phyloP scores from a whole-genome alignment of 176 grass and related monocot genomes.

The Avena insularis region DNA sequence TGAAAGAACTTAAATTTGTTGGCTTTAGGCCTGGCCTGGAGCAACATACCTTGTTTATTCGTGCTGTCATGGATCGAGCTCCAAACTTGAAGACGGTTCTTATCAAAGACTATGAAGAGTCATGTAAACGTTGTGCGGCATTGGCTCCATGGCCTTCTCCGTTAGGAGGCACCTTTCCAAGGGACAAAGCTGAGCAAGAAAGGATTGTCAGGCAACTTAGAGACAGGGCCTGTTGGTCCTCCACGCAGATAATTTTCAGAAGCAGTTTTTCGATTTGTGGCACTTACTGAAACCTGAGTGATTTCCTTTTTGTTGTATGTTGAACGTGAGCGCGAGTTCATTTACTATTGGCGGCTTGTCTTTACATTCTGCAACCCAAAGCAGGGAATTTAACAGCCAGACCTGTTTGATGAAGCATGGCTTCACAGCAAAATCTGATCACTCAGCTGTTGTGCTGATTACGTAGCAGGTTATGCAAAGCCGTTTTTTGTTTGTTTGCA shows the following conservation, averaged over 20 bases:
- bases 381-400: neutral
- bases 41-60: neutral
- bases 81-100: conserved; percentile 20
- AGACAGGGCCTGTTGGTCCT: neutral
- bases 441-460: too few species aligned
- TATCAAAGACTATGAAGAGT: neutral
- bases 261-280: neutral
- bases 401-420: neutral
- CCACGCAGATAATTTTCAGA: neutral
- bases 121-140: neutral
- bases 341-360: neutral
- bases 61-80: neutral
- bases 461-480: neutral
- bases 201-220: neutral
- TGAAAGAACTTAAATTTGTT: neutral
- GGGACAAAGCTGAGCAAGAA: neutral
- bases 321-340: neutral
- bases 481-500: neutral
- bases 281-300: neutral
- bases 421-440: neutral
- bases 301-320: neutral
- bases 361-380: neutral
- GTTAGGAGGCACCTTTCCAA: neutral
- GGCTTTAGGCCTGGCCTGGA: neutral
- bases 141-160: neutral